Conservation (phyloP, 164 flowering plant genomes). For the Vitis cinerea region DNA sequence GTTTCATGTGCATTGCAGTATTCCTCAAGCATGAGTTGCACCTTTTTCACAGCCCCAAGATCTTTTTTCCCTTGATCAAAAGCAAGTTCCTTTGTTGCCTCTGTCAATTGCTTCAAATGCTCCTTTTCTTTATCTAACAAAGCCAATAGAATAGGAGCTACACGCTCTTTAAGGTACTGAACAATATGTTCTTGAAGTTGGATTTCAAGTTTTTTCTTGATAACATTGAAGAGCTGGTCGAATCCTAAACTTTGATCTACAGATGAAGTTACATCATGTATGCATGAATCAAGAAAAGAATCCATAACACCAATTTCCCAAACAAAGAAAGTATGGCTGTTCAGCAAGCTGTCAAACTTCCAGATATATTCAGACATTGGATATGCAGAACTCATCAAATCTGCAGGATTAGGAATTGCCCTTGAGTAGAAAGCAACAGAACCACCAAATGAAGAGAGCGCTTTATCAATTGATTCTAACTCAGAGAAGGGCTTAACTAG, state of each 20-base stretch:
- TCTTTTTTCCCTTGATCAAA: constrained; percentile 50
- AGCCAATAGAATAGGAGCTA: constrained; percentile 58
- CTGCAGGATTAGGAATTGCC: constrained; percentile 33
- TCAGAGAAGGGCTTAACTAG: constrained; percentile 68
- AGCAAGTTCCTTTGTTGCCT: constrained; percentile 36
- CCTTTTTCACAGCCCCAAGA: constrained; percentile 49
- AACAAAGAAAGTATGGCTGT: constrained; percentile 60
- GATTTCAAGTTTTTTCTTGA: constrained; percentile 62
- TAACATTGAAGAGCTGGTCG: constrained; percentile 65
- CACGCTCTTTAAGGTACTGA: constrained; percentile 62
- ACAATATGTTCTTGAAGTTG: constrained; percentile 69
- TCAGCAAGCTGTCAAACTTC: constrained; percentile 57
- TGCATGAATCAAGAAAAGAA: constrained; percentile 79
- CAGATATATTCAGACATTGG: constrained; percentile 63
- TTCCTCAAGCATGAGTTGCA: constrained; percentile 82
- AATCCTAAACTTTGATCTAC: constrained; percentile 79
- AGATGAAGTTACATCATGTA: constrained; percentile 68
- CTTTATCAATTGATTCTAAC: constrained; percentile 66
- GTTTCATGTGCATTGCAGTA: constrained; percentile 92
- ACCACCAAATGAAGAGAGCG: constrained; percentile 37
- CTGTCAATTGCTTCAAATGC: constrained; percentile 41
- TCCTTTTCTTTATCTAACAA: constrained; percentile 69
- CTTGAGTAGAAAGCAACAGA: constrained; percentile 26
- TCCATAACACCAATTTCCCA: constrained; percentile 84
- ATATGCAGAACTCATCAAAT: constrained; percentile 58